Evolutionary conservation across 1,139 yeast genomes (phyloP), one percentile per base, ranked within the genome.

Genomic region (Hyphopichia buzzinii): DNA sequence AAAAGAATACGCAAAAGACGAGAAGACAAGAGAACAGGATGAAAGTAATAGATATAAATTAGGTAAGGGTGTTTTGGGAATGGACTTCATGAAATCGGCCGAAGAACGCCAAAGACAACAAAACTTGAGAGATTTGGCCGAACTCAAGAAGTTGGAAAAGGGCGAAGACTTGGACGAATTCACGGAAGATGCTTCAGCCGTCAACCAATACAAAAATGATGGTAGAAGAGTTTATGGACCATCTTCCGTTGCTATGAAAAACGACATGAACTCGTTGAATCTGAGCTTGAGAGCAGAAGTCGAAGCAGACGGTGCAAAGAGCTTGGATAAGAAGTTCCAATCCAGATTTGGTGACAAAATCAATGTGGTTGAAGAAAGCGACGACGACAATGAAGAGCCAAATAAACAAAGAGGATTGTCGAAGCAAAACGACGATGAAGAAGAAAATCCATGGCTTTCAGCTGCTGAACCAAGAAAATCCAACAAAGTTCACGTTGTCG

Each of bases 41-140:
- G 62, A 58, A 11, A 57, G 51, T 17, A 47, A 47, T 10, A 65
- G 71, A 32, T 61, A 66, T 34, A 64, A 66, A 19, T 59, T 84
- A 16, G 94, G 95, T 14, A 89, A 89, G 57, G 97, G 97, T 41
- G 83, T 92, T 19, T 64, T 90, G 67, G 84, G 81, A 32, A 92
- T 92, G 97, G 95, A 89, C 47, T 92, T 92, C 58, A 89, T 90
- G 96, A 81, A 76, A 48, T 84, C 83, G 44, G 97, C 96, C 2
- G 92, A 83, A 46, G 81, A 79, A 34, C 74, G 79, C 50, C 74
- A 77, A 45, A 74, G 65, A 40, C 70, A 72, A 40, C 76, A 72
- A 31, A 85, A 84, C 55, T 60, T 70, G 38, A 68, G 71, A 44
- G 74, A 75, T 29, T 55, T 82, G 33, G 77, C 72, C 38, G 64